These are phyloP conservation scores for Gossypium ekmanianum DNA, from an alignment of 345 rosid genomes.

Conservation along the genomic window DNA sequence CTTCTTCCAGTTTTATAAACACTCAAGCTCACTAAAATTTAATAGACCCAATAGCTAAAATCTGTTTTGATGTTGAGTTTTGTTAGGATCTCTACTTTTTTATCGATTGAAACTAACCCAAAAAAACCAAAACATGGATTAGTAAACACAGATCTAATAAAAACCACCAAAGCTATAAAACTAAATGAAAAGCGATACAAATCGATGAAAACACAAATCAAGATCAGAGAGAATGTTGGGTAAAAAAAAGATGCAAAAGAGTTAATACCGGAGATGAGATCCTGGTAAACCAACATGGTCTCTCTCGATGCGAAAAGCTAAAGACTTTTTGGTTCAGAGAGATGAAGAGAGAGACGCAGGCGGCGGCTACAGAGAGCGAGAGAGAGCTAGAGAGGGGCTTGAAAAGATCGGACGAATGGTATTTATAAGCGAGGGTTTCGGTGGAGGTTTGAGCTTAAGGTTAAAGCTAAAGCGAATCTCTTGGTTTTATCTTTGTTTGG, in stretches of 20 bases:
- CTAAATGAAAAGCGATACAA: background rate
- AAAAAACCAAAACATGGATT: background rate
- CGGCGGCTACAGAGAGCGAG: constrained; percentile 19
- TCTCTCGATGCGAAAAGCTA: constrained; percentile 28
- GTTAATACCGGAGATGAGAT: constrained; percentile 57
- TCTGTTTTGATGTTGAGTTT: background rate
- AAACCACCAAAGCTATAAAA: background rate
- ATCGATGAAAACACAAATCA: background rate
- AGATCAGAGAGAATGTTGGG: background rate
- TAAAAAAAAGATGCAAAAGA: no score
- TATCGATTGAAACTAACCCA: background rate
- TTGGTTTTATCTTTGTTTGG: background rate
- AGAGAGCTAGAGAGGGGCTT: constrained; percentile 28
- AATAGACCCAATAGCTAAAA: background rate
- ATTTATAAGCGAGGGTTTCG: constrained; percentile 48
- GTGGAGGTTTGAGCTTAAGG: background rate
- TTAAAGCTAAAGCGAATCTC: background rate
- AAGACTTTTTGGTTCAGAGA: background rate
- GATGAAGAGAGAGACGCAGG: constrained; percentile 27
- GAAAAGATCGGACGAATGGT: fast-evolving
- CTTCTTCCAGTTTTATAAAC: background rate
- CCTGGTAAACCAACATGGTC: constrained; percentile 93
- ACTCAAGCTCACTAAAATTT: background rate
- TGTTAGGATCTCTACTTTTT: background rate
- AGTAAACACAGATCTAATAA: constrained; percentile 19